phyloP scores from a whole-genome alignment of 257 asterid species.

The Anisodus tanguticus region DNA sequence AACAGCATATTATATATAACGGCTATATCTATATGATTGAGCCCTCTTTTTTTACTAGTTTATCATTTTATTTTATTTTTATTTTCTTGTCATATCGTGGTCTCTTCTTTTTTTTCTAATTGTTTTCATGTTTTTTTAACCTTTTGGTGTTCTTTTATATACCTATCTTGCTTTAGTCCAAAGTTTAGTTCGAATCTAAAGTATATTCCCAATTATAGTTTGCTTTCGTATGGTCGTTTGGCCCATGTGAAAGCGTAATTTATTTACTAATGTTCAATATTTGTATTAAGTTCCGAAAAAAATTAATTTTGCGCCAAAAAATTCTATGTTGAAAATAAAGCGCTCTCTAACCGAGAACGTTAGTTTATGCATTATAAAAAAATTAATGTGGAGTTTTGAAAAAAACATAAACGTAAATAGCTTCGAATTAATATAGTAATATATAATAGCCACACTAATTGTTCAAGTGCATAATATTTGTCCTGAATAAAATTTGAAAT shows the following conservation, averaged over 20 bases:
- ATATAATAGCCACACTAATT: not conserved
- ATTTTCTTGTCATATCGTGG: not conserved
- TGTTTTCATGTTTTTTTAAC: not conserved
- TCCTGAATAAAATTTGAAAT: no score
- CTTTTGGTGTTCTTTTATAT: not conserved
- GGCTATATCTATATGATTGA: conserved; percentile 27
- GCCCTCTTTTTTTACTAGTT: not conserved
- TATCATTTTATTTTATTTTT: not conserved
- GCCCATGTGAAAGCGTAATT: not conserved
- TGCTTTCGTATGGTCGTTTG: not conserved
- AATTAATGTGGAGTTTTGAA: no score
- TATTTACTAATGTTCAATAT: not conserved
- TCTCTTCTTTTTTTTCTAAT: not conserved
- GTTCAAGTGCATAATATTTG: not conserved
- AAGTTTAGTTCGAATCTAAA: not conserved
- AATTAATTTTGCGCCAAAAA: accelerated
- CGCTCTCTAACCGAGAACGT: no score
- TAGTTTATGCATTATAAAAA: not conserved
- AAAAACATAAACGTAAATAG: not conserved
- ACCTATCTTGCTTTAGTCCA: conserved; percentile 13
- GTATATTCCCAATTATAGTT: not conserved
- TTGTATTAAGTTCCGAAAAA: not conserved
- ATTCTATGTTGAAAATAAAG: no score
- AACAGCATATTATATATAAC: not conserved
- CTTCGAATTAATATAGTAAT: not conserved